phyloP scores from a whole-genome alignment of 495 filamentous ascomycete species.

The Cercophora sp. region DNA sequence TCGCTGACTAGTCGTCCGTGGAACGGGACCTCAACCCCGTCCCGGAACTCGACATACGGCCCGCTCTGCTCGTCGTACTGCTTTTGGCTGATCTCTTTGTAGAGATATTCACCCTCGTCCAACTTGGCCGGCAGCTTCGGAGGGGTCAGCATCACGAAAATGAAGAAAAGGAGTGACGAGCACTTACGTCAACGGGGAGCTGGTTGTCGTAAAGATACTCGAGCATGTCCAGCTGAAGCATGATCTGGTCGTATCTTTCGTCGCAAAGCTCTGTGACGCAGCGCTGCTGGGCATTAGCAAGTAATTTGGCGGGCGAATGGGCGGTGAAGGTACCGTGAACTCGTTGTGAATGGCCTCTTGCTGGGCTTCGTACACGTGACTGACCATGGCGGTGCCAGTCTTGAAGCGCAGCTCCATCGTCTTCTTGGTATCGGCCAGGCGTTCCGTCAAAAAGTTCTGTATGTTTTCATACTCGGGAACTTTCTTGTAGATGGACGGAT shows the following conservation, averaged over 20 bases:
- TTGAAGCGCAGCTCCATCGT: background rate
- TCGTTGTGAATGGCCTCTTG: constrained; percentile 8
- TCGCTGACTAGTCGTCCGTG: constrained; percentile 21
- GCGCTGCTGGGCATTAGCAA: too few relatives aligned
- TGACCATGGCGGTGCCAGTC: background rate
- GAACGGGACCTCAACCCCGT: constrained; percentile 36
- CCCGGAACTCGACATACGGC: constrained; percentile 22
- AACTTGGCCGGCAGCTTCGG: constrained; percentile 29
- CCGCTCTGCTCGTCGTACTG: constrained; percentile 25
- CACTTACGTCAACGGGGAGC: constrained; percentile 38
- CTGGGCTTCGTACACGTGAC: constrained; percentile 16
- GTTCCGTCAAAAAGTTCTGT: constrained; percentile 28
- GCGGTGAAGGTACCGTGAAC: constrained; percentile 20
- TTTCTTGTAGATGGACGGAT: constrained; percentile 29
- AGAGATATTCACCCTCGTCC: constrained; percentile 25
- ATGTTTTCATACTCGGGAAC: constrained; percentile 27
- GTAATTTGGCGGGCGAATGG: too few relatives aligned
- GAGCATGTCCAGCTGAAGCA: constrained; percentile 30
- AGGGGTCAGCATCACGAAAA: constrained; percentile 8
- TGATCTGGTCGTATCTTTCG: constrained; percentile 33
- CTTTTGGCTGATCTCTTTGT: constrained; percentile 29
- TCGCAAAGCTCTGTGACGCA: constrained; percentile 30
- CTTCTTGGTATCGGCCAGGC: constrained; percentile 19
- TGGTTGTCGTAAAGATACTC: constrained; percentile 34
- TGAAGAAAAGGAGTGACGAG: background rate